Conservation (phyloP, 495 filamentous ascomycete genomes). For the Aspergillus conjunctus region DNA sequence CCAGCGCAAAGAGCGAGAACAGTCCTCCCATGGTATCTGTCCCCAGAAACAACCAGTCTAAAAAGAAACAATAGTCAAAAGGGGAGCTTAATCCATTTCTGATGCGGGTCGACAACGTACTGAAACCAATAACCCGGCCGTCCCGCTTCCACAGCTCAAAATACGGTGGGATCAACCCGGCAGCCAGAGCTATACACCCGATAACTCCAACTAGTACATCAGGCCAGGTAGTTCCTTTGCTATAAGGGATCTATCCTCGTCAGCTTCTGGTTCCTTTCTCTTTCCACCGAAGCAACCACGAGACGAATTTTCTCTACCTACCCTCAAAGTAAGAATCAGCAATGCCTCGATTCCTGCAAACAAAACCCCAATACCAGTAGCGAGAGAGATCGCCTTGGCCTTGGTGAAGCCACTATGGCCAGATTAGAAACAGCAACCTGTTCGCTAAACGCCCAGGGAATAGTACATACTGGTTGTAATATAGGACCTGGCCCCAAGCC, state of each 20-base stretch:
- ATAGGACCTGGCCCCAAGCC: slow-evolving; percentile 65
- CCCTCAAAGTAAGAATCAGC: slow-evolving; percentile 64
- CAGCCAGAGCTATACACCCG: slow-evolving; percentile 59
- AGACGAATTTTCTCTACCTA: slow-evolving; percentile 29
- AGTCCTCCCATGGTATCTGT: slow-evolving; percentile 74
- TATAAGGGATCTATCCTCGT: slow-evolving; percentile 51
- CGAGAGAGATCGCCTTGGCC: slow-evolving; percentile 51
- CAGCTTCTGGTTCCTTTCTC: too few species aligned
- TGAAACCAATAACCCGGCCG: slow-evolving; percentile 70
- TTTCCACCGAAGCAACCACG: slow-evolving; percentile 5
- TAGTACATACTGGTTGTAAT: slow-evolving; percentile 59
- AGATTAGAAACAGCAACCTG: background rate
- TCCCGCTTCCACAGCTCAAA: slow-evolving; percentile 70
- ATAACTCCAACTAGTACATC: slow-evolving; percentile 62
- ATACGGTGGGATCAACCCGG: slow-evolving; percentile 69
- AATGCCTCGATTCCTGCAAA: slow-evolving; percentile 63
- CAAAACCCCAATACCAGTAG: slow-evolving; percentile 36
- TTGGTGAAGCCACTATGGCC: background rate
- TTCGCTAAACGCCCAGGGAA: background rate
- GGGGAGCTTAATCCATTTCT: slow-evolving; percentile 1
- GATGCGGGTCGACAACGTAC: slow-evolving; percentile 38
- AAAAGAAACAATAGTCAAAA: background rate
- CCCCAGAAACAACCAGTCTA: slow-evolving; percentile 63
- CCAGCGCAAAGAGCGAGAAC: slow-evolving; percentile 73
- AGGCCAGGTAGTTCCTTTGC: slow-evolving; percentile 55